phyloP scores from a whole-genome alignment of 768 basidiomycete species.

The Xerocomus potaroensis region DNA sequence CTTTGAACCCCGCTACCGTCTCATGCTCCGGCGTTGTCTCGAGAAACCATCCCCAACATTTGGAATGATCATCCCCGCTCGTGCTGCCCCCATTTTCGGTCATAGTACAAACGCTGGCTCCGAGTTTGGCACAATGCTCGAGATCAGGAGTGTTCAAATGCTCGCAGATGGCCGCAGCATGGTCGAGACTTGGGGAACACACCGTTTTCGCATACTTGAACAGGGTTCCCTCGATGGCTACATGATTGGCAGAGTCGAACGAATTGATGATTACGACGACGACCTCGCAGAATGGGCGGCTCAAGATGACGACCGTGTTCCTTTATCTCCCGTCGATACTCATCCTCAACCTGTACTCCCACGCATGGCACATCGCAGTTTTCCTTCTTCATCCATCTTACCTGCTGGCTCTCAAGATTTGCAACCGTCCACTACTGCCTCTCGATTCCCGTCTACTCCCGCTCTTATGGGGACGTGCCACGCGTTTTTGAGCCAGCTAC shows the following conservation, averaged over 20 bases:
- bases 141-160: slow-evolving; percentile 83
- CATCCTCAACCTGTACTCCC: slow-evolving; percentile 7
- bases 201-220: slow-evolving; percentile 85
- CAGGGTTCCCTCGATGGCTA: slow-evolving; percentile 86
- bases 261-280: slow-evolving; percentile 39
- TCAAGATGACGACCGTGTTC: slow-evolving; percentile 7
- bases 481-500: slow-evolving; percentile 56
- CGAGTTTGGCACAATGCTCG: slow-evolving; percentile 90
- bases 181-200: slow-evolving; percentile 66
- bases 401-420: slow-evolving; percentile 4
- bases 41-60: slow-evolving; percentile 73
- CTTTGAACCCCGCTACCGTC: slow-evolving; percentile 91
- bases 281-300: slow-evolving; percentile 26
- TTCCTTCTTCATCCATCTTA: slow-evolving; percentile 6
- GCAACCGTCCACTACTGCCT: neutral
- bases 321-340: slow-evolving; percentile 10
- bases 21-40: slow-evolving; percentile 96
- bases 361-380: slow-evolving; percentile 10
- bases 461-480: slow-evolving; percentile 51
- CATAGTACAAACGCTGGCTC: slow-evolving; percentile 19
- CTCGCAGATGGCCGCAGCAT: slow-evolving; percentile 86
- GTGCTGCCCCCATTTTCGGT: slow-evolving; percentile 28
- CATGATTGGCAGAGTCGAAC: slow-evolving; percentile 77
- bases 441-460: slow-evolving; percentile 18
- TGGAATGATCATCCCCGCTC: slow-evolving; percentile 85